Evolutionary conservation across 108 stramenopile genomes (phyloP).

Genomic region (Nannochloropsis gaditana): DNA sequence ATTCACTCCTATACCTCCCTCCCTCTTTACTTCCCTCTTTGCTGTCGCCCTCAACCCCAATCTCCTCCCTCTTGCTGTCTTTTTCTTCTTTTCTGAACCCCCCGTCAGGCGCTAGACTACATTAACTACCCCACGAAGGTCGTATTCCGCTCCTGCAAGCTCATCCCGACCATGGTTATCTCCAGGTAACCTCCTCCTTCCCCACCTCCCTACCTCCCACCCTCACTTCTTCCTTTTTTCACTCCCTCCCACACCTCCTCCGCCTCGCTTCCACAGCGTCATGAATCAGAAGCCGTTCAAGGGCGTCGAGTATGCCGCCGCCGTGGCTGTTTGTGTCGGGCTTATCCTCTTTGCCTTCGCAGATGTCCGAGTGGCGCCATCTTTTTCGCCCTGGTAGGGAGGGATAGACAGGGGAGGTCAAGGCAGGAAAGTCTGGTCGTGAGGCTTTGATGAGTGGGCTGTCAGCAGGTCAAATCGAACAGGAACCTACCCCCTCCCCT

Average conservation of each 20-base stretch:
- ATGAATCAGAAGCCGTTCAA: conserved; percentile 69
- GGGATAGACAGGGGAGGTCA: background rate
- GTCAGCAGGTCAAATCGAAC: too few relatives aligned
- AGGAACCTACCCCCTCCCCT: too few relatives aligned
- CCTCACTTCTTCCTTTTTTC: background rate
- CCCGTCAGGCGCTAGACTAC: conserved; percentile 66
- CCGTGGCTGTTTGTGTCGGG: conserved; percentile 74
- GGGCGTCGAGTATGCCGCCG: conserved; percentile 69
- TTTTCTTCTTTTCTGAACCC: background rate
- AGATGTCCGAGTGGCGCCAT: conserved; percentile 70
- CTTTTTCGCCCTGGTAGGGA: conserved; percentile 49
- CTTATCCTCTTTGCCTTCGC: conserved; percentile 82
- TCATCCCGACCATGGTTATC: conserved; percentile 85
- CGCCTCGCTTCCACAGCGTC: conserved; percentile 77
- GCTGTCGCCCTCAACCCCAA: background rate
- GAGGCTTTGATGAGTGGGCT: background rate
- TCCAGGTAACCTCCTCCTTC: conserved; percentile 50
- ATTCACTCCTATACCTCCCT: background rate
- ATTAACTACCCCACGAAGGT: conserved; percentile 96
- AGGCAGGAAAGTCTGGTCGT: background rate
- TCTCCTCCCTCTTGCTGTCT: conserved; percentile 13
- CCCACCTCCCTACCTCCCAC: background rate
- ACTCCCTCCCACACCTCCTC: conserved; percentile 69
- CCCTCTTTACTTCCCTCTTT: background rate
- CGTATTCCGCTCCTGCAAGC: conserved; percentile 79